Evolutionary conservation across 2,329 filamentous ascomycete species (phyloP), one percentile per base, ranked within the genome.

Genomic region (Aspergillus aculeatus): DNA sequence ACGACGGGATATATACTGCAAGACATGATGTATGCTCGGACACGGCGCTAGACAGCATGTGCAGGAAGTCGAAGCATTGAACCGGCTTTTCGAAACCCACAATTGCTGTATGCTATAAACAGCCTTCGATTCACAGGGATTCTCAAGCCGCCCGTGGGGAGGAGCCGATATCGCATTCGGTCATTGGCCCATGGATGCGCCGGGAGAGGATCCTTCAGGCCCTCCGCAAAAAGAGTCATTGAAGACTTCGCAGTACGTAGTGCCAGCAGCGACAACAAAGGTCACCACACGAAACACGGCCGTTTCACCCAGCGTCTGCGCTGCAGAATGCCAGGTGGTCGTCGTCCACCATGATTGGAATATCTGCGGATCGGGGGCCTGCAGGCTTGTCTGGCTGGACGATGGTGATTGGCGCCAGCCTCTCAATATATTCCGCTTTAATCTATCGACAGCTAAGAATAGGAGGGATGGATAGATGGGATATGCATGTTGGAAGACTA

Each of bases 171-270:
- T 57, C 23, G 10, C 29, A 23, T 9, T 2, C 41, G 32, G 4
- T 66, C 26, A 72, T 72, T 73, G 70, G 71, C 26, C 47, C 47
- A 26, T 32, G 49, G 49, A 65, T 60, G 67, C 70, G 70, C 69
- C 52, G 55, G 60, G 41, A 63, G 47, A 61, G 32, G 50, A 65
- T 64, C 62, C 52, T 56, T 57, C 50, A 59, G 32, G 51, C 56
- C 32, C 26, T 56, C 47, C 38, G 38, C 16, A 47, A 47, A 29
- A 16, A 29, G 6, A 10, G 26, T 9, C 26, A 29, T 29, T 26
- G 35, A 23, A 24, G 47, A 54, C 16, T 41, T 41, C 44, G 4
- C 23, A 4, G 23, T 1, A 23, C 23, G 23, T 38, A n/a, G 23
- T 62, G 31, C 53, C 41, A 35, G 24, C 23, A 44, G 50, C 35